Conservation (phyloP, 805 yeast genomes). For the Wickerhamiella domercqiae region DNA sequence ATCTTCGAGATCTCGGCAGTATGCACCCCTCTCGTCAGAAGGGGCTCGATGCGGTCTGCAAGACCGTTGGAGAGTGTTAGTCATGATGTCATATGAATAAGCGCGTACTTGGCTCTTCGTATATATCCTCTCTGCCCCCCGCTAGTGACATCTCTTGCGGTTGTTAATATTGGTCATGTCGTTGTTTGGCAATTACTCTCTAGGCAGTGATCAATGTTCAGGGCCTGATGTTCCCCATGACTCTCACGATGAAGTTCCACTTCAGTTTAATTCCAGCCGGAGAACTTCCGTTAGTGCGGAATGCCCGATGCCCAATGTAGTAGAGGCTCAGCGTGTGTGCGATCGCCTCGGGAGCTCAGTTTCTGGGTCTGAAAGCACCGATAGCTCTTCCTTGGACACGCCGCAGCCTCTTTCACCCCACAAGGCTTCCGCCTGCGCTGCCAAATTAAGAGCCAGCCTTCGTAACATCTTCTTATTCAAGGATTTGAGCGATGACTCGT, state of each 20-base stretch:
- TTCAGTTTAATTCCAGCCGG: slow-evolving; percentile 32
- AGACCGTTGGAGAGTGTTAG: background rate
- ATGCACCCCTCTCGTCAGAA: too few species aligned
- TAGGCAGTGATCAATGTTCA: slow-evolving; percentile 6
- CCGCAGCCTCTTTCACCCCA: background rate
- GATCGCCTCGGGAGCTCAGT: background rate
- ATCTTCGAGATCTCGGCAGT: too few species aligned
- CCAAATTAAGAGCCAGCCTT: slow-evolving; percentile 24
- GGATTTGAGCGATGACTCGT: slow-evolving; percentile 63
- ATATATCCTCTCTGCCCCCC: background rate
- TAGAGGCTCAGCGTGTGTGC: background rate
- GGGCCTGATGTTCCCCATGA: slow-evolving; percentile 1
- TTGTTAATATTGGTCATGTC: slow-evolving; percentile 2
- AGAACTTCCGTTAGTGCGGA: slow-evolving; percentile 88
- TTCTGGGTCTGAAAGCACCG: background rate
- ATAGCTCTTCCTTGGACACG: background rate
- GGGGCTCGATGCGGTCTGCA: background rate
- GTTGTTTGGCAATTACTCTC: slow-evolving; percentile 13
- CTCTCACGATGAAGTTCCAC: slow-evolving; percentile 10
- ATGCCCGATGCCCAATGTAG: slow-evolving; percentile 7
- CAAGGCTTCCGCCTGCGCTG: slow-evolving; percentile 1
- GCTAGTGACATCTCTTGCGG: background rate
- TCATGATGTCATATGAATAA: background rate
- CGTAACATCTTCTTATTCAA: slow-evolving; percentile 72
- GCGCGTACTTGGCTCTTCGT: background rate